Base-by-base conservation (phyloP, 2,329 filamentous ascomycete genomes). In the Fusarium sp. region DNA sequence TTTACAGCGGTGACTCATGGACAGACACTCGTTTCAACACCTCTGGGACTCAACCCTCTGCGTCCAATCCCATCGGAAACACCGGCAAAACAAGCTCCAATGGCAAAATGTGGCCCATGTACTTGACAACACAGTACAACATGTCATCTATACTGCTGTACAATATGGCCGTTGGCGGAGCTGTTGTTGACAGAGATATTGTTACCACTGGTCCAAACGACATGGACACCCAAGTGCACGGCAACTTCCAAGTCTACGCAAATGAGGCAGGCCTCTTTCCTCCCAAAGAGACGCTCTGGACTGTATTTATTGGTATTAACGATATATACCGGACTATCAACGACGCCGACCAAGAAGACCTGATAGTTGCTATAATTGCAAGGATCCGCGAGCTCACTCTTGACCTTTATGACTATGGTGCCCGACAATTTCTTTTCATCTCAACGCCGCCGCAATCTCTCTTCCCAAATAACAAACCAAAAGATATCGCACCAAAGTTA, bases 251-350 rank as follows among this genome's bases (percentile, higher is more conserved):
- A 8, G 16, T 37, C 1, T 65, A 65, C 11, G 26, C 42, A 5
- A 24, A 49, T 4, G 18, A 58, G 6, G 41, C 31, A 5, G 33
- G 13, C 1, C 23, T 48, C 11, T 65, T 65, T 29, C 11, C 47
- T 2, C 46, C 46, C 1, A 59, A 41, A 5, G 29, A 28, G 28
- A 65, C 60, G 0, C 53, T 65, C 0, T 65, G 48, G 42, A 44
- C 53, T 12, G 3, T 65, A 0, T 65, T 65, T 8, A 65, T 65
- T 21, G 62, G 62, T 2, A 65, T 65, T 18, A 65, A 65, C 21
- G 62, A 65, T 8, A 65, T 65, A 23, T 65, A 65, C 16, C 53
- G 62, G 18, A 65, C 62, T 4, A 65, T 65, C 20, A 44, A 33
- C 16, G 21, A 65, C 3, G 35, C 26, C 2, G 7, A 59, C 13